Evolutionary conservation across 768 basidiomycete species (phyloP), one percentile per base, ranked within the genome.

Genomic region (Suillus tomentosus): DNA sequence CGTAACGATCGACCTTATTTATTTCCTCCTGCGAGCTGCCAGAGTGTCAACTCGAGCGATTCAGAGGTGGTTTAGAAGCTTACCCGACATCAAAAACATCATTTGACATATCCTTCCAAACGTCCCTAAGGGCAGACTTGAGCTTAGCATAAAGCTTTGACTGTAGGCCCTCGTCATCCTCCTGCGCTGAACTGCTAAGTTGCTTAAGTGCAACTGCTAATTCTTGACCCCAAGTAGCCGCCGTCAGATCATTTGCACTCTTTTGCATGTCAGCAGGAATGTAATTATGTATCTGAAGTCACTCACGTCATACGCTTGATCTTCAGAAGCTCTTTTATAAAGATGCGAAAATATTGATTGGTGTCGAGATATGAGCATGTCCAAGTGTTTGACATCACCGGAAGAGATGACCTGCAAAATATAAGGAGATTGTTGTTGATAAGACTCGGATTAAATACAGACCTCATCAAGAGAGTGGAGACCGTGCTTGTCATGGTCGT

Each of bases 21-120:
- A 81, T 83, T 69, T 95, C 92, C 64, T 92, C 90, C 66, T 90
- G 86, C 0, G 87, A 87, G 11, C 89, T 93, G 63, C 14, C 68
- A 40, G 39, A 62, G 59, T 2, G 34, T 47, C 40, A 39, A 13
- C 19, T 53, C 37, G n/a, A 63, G 62, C 31, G 3, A 50, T 4
- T 31, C 6, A 0, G n/a, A 3, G 7, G 19, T 50, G 11, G n/a
- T 9, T 39, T 34, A 58, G 10, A 10, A 19, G 74, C 84, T 51
- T 71, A 95, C 94, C 88, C 91, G 36, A 87, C 83, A 73, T 94
- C 90, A 63, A 96, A 97, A 3, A 96, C 85, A 70, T 94, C 91
- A 11, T 78, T 80, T 0, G 83, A 74, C 9, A 83, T 79, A 51
- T 87, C 88, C 62, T 86, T 86, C 92, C 95, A 95, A 1, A 93